Base-by-base conservation (phyloP, 352 stramenopile species). In the Globisporangium paddicum region DNA sequence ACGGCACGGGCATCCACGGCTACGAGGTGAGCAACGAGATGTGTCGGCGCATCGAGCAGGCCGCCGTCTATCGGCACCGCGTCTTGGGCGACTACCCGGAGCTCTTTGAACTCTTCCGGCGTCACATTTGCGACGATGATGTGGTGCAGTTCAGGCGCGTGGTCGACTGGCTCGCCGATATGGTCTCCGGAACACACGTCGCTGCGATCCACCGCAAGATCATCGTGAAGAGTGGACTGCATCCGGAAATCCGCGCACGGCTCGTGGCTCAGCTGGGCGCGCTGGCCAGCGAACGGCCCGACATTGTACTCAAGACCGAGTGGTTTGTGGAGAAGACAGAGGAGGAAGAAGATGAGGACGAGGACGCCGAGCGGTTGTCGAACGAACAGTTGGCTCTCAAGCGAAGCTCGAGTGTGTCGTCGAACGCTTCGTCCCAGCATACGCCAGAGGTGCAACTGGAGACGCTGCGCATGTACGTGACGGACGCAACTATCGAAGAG, bases 1-100 rank as follows among this genome's bases (percentile, higher is more conserved):
- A 94, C 53, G 59, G 66, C 21, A 58, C 67, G 8, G 84, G 84
- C 0, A 62, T 87, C 21, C 84, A 94, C 48, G 84, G 84, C 18
- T 86, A 79, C 32, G 84, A 93, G 48, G 67, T 87, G 44, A 89
- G 69, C 60, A 78, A 79, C 28, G 80, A 82, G 32, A 77, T 90
- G 74, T 90, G 77, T 59, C 74, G 77, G 8, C 77, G 76, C 28
- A 71, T 90, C 50, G 80, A 88, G 49, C 72, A 84, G 25, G 58
- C 75, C 8, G 77, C 80, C 0, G 77, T 81, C 30, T 59, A 82
- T 25, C 79, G 77, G 60, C 65, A 88, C 49, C 75, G 74, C 3
- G 26, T 75, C 13, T 66, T 90, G 26, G 71, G 62, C 25, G 67
- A 86, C 13, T 87, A 75, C 62, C 76, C 77, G 0, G 80, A 90